Percentiles rank a stretch among this genome's conserved stretches.
Conservation (phyloP, 176 grass and related monocot genomes). For the Bothriochloa decipiens region DNA sequence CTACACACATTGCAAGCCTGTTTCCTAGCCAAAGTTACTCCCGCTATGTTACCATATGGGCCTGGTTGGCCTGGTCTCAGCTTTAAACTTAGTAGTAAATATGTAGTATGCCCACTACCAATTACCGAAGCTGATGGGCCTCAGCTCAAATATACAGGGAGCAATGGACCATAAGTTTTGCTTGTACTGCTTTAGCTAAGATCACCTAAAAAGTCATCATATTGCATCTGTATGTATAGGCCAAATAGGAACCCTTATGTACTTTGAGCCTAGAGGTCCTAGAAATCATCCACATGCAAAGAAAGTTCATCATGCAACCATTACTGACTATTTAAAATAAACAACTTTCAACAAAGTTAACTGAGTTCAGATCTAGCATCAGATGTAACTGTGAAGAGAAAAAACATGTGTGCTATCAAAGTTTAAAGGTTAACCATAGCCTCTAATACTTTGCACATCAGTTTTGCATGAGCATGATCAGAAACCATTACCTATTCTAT, state of each 20-base stretch:
- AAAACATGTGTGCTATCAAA: neutral
- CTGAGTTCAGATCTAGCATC: neutral
- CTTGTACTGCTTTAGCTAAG: neutral
- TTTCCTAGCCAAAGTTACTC: neutral
- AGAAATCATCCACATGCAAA: conserved; percentile 17
- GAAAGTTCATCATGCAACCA: neutral
- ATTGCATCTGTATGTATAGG: neutral
- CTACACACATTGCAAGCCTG: neutral
- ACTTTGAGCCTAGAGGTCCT: neutral
- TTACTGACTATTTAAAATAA: neutral
- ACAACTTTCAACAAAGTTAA: neutral
- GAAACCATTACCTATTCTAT: neutral
- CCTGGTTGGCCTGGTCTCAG: neutral
- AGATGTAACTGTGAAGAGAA: neutral
- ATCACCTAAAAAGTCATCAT: neutral
- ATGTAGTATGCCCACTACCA: neutral
- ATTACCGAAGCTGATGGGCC: neutral
- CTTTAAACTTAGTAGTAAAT: neutral
- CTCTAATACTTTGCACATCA: neutral
- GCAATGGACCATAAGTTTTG: neutral
- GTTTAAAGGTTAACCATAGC: neutral
- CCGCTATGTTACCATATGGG: neutral
- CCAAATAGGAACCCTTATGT: neutral
- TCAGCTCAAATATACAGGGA: neutral
- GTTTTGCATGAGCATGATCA: neutral